These are phyloP conservation scores for Lenzites betulinus DNA, from an alignment of 768 basidiomycete genomes.

Conservation along the genomic window DNA sequence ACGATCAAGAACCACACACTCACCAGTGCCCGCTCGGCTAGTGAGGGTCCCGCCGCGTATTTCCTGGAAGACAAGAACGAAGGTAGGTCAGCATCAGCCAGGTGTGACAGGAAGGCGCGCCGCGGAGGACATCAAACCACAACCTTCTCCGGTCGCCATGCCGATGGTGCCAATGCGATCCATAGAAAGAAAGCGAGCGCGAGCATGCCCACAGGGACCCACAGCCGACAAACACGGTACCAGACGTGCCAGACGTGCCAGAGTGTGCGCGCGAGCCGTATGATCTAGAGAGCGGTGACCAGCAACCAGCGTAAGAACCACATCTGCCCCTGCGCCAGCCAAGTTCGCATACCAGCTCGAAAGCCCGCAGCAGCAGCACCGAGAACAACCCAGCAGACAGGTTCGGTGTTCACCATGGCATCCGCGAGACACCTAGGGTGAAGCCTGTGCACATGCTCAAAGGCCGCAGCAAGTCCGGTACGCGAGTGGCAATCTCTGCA, in stretches of 20 bases:
- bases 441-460: not conserved
- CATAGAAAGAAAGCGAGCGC: not conserved
- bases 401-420: not conserved
- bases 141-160: not conserved
- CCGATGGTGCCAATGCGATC: not conserved
- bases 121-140: constrained; percentile 1
- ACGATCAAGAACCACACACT: not conserved
- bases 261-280: not conserved
- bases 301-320: not conserved
- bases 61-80: not conserved
- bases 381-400: not conserved
- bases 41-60: not conserved
- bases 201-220: not conserved
- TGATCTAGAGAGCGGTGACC: not conserved
- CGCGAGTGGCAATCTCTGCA: not conserved
- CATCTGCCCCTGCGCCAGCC: constrained; percentile 1
- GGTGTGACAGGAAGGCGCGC: not conserved
- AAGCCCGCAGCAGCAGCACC: not conserved
- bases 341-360: constrained; percentile 1
- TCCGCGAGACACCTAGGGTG: no score
- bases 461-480: constrained; percentile 4
- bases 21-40: not conserved
- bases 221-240: not conserved
- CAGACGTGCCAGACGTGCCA: not conserved
- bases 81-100: not conserved